Conservation (phyloP, 1,139 yeast genomes). For the Magnusiomyces paraingens region DNA sequence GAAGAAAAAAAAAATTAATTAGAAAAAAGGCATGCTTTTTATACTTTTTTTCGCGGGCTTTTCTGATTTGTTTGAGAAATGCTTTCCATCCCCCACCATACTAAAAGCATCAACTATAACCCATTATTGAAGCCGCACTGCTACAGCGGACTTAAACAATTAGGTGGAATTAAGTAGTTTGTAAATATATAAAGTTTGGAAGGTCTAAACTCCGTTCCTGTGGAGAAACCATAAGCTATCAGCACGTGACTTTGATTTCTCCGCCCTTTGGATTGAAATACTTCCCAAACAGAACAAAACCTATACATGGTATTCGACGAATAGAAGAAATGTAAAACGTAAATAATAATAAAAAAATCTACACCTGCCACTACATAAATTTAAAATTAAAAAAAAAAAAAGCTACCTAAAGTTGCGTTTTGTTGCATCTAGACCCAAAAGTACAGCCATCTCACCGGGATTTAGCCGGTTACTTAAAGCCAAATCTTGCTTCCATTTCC, state of each 20-base stretch:
- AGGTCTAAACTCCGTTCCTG: neutral
- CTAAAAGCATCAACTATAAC: neutral
- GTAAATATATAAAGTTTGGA: neutral
- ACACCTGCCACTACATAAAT: too few relatives aligned
- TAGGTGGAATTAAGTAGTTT: too few relatives aligned
- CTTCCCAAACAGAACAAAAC: too few relatives aligned
- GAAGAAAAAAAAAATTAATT: neutral
- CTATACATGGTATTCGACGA: too few relatives aligned
- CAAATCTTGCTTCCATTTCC: conserved; percentile 6
- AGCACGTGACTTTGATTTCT: too few relatives aligned
- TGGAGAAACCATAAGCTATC: too few relatives aligned
- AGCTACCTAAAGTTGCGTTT: neutral
- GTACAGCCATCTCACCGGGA: neutral
- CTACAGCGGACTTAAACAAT: neutral
- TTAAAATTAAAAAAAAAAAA: neutral
- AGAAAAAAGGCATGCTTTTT: neutral
- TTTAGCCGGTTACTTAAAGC: conserved; percentile 3
- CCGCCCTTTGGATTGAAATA: neutral
- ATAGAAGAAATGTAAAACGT: too few relatives aligned
- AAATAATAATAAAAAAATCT: too few relatives aligned
- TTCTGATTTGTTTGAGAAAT: neutral
- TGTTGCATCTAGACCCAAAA: neutral
- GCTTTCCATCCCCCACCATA: neutral
- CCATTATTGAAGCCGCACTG: neutral
- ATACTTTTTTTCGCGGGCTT: neutral